A percentile compares a stretch with the other conserved stretches of the same genome.
These are phyloP conservation scores for Solanum paucissectum DNA, from an alignment of 257 asterid species.

Conservation along the genomic window DNA sequence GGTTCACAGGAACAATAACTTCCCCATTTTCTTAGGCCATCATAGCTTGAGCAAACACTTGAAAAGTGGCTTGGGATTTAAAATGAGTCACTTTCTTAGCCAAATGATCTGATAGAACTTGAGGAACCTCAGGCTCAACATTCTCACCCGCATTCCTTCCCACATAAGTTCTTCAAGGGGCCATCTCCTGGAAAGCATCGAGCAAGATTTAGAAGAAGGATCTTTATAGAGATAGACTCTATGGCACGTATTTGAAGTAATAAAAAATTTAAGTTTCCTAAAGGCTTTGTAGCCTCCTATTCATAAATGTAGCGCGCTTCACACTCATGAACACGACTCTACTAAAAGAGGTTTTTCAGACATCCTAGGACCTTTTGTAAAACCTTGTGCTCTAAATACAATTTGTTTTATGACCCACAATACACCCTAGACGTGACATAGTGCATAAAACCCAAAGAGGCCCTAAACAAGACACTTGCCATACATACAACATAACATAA, in stretches of 20 bases:
- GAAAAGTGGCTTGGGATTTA: background rate
- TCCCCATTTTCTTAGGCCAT: background rate
- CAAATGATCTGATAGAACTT: background rate
- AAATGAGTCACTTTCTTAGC: background rate
- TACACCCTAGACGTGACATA: background rate
- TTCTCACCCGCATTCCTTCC: background rate
- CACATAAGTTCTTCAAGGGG: background rate
- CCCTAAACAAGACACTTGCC: background rate
- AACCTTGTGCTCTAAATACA: background rate
- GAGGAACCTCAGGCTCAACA: background rate
- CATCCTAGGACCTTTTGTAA: background rate
- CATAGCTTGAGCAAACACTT: background rate
- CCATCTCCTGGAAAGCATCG: background rate
- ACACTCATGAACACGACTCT: background rate
- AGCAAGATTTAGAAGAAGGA: background rate
- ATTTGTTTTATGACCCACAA: background rate
- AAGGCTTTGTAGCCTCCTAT: background rate
- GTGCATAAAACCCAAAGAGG: background rate
- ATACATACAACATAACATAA: background rate
- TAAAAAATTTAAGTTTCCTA: background rate
- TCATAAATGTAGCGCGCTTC: background rate
- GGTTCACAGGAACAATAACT: background rate
- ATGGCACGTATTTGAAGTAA: background rate
- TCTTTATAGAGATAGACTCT: background rate
- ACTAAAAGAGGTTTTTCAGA: background rate